Percentiles rank a stretch among this genome's conserved stretches.
Conservation (phyloP, 139 green algal genomes). For the Auxenochlorella pyrenoidosa region DNA sequence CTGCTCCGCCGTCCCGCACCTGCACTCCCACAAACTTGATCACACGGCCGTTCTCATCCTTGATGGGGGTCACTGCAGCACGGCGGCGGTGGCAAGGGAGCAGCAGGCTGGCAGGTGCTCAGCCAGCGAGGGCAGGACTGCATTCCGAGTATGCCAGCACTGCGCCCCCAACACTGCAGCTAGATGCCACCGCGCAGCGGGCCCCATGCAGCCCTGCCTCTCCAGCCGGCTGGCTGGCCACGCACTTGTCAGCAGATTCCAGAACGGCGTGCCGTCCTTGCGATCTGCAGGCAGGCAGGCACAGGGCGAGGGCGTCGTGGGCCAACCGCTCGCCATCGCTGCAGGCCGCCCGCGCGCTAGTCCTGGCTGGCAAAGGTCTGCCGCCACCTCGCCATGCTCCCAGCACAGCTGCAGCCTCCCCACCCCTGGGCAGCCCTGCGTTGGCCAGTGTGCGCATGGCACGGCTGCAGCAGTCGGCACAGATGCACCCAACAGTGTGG, state of each 20-base stretch:
- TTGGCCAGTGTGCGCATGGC: background rate
- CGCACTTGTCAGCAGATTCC: constrained; percentile 92
- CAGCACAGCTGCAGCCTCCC: background rate
- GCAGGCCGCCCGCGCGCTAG: no score
- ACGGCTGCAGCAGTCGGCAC: background rate
- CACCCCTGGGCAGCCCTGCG: background rate
- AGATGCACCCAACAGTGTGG: background rate
- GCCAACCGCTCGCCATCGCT: no score
- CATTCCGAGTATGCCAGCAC: no score
- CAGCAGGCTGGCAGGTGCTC: no score
- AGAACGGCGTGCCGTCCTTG: constrained; percentile 91
- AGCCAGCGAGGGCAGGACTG: no score
- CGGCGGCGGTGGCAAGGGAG: no score
- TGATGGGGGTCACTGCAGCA: constrained; percentile 86
- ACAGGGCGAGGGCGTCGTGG: background rate
- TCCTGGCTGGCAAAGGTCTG: background rate
- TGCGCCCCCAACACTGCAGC: no score
- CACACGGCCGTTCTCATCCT: constrained; percentile 82
- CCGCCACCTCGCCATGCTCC: no score
- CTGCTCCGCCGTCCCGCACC: background rate
- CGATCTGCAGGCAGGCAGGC: constrained; percentile 10
- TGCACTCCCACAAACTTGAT: constrained; percentile 94
- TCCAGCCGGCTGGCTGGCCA: no score
- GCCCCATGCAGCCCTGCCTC: no score
- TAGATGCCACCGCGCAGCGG: no score